Conservation (phyloP, 345 rosid species). For the Garcia nutans region DNA sequence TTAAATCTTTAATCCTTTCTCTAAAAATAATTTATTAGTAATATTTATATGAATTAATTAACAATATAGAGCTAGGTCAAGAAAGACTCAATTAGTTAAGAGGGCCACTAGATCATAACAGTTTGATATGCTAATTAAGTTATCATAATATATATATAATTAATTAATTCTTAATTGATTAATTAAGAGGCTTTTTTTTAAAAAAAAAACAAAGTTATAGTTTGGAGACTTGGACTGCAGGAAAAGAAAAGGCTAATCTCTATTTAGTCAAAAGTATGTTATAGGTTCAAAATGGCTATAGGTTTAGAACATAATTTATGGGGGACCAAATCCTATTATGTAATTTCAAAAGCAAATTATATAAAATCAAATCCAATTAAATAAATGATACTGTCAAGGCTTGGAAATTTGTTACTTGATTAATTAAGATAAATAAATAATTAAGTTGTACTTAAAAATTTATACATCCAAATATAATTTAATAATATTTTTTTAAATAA, state of each 20-base stretch:
- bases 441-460: background rate
- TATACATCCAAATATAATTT: too few relatives aligned
- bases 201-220: constrained; percentile 4
- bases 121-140: constrained; percentile 49
- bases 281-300: constrained; percentile 32
- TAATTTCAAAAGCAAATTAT: background rate
- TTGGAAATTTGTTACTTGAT: constrained; percentile 3
- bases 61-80: background rate
- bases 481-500: too few relatives aligned
- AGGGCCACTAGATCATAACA: constrained; percentile 65
- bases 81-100: constrained; percentile 9
- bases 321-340: constrained; percentile 21
- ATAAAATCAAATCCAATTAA: background rate
- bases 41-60: background rate
- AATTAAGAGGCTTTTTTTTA: background rate
- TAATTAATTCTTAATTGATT: constrained; percentile 11
- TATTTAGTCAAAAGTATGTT: constrained; percentile 31
- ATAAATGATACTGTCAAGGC: constrained; percentile 13
- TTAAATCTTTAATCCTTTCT: background rate
- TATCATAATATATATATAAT: constrained; percentile 18
- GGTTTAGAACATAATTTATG: background rate
- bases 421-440: background rate
- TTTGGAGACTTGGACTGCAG: constrained; percentile 33
- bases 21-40: background rate
- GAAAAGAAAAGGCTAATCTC: constrained; percentile 44